Evolutionary conservation across 495 filamentous ascomycete species (phyloP).

Genomic region (Hypoxylon subgilvum): DNA sequence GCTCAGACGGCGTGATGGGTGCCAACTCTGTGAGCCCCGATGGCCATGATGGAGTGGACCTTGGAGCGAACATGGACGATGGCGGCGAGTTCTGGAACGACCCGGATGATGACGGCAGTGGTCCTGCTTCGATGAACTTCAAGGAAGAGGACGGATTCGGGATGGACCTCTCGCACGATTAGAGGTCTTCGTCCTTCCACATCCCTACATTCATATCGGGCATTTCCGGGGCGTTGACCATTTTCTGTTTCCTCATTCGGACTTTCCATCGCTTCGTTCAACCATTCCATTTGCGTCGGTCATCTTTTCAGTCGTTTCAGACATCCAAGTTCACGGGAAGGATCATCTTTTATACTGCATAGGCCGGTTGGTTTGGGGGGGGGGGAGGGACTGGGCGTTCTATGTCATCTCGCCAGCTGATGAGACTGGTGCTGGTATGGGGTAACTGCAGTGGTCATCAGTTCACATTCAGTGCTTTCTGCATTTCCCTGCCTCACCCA

Average conservation of each 20-base stretch:
- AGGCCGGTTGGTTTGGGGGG: conserved; percentile 31
- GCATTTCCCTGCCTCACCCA: conserved; percentile 19
- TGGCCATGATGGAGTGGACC: conserved; percentile 64
- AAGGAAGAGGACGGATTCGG: conserved; percentile 91
- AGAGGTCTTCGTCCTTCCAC: conserved; percentile 4
- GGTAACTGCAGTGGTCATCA: conserved; percentile 5
- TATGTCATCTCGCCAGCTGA: conserved; percentile 19
- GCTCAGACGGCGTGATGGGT: conserved; percentile 46
- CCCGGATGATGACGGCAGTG: conserved; percentile 67
- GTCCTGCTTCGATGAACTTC: conserved; percentile 64
- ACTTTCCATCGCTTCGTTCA: conserved; percentile 19
- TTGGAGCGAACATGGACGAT: conserved; percentile 59
- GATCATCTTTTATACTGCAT: conserved; percentile 28
- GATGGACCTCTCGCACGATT: conserved; percentile 65
- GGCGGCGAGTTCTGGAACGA: conserved; percentile 73
- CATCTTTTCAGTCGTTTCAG: conserved; percentile 25
- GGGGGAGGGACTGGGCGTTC: conserved; percentile 31
- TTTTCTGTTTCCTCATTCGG: conserved; percentile 32
- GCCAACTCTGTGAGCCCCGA: conserved; percentile 69
- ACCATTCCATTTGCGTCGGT: conserved; percentile 23
- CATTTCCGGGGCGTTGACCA: conserved; percentile 28
- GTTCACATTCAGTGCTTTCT: conserved; percentile 19
- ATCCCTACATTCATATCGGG: conserved; percentile 12
- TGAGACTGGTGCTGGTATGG: conserved; percentile 18
- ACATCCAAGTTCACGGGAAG: conserved; percentile 30